These are phyloP conservation scores for Cladophialophora yegresii DNA, from an alignment of 2,329 filamentous ascomycete species.

Conservation along the genomic window DNA sequence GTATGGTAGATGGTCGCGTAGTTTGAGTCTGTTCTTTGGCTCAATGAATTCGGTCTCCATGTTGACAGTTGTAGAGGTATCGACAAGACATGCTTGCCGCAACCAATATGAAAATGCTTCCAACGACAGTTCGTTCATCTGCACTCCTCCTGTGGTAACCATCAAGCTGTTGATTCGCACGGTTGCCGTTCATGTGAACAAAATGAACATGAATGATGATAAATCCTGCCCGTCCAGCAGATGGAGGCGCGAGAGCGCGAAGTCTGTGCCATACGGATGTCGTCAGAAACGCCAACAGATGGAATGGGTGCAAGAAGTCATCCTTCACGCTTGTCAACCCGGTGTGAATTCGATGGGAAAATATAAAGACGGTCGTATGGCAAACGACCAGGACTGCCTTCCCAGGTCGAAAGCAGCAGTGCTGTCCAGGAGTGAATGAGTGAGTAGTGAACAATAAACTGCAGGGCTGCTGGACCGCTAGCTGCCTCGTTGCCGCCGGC, in stretches of 20 bases:
- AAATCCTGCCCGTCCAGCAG: background rate
- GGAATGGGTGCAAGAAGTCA: too few relatives aligned
- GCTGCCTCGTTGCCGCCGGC: background rate
- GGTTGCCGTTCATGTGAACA: background rate
- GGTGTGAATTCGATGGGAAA: too few relatives aligned
- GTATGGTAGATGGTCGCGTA: background rate
- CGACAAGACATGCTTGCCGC: background rate
- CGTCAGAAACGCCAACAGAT: too few relatives aligned
- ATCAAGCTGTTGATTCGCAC: background rate
- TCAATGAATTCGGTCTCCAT: background rate
- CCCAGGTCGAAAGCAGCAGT: background rate
- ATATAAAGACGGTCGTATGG: too few relatives aligned
- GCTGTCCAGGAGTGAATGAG: background rate
- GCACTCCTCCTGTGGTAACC: background rate
- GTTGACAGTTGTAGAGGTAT: background rate
- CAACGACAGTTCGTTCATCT: background rate
- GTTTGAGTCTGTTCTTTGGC: background rate
- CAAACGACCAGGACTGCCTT: too few relatives aligned
- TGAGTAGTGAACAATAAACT: background rate
- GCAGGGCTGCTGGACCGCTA: background rate
- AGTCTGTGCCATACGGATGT: too few relatives aligned
- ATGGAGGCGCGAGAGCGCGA: background rate
- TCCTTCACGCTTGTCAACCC: too few relatives aligned
- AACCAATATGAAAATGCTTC: background rate
- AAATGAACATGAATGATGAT: background rate